These are phyloP conservation scores for Pythium apleroticum DNA, from an alignment of 352 stramenopile genomes.

Conservation along the genomic window DNA sequence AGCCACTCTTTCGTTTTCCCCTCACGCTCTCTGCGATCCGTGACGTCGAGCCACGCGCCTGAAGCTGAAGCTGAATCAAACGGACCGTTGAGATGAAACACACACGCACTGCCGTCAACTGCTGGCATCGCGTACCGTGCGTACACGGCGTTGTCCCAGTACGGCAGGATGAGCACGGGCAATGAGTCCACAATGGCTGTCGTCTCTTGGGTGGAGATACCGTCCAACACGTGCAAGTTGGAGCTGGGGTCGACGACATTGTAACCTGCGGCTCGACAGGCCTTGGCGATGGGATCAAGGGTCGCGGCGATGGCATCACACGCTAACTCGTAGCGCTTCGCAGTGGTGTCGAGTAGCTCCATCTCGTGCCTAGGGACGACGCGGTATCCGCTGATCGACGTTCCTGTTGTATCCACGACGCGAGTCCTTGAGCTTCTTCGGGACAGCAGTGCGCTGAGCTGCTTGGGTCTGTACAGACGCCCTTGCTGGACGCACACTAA, in stretches of 20 bases:
- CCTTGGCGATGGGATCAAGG: not conserved
- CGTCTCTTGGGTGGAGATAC: conserved; percentile 21
- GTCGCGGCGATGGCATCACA: conserved; percentile 14
- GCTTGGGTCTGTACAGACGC: conserved; percentile 34
- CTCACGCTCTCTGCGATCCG: not conserved
- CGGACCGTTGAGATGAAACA: conserved; percentile 35
- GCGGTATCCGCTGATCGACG: conserved; percentile 17
- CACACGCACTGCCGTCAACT: conserved; percentile 37
- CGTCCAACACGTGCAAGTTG: conserved; percentile 11
- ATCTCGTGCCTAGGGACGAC: conserved; percentile 15
- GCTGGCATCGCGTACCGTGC: conserved; percentile 34
- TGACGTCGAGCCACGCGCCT: conserved; percentile 32
- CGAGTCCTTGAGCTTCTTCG: not conserved
- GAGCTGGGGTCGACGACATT: conserved; percentile 2
- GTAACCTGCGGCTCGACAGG: conserved; percentile 17
- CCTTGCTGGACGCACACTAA: conserved; percentile 46
- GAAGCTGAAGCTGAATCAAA: conserved; percentile 25
- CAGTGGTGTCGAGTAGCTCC: not conserved
- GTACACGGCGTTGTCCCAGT: conserved; percentile 23
- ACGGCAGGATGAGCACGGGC: conserved; percentile 46
- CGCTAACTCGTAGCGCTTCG: conserved; percentile 4
- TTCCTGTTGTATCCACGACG: conserved; percentile 2
- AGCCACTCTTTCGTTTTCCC: not conserved
- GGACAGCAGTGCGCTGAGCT: conserved; percentile 36
- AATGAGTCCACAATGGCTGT: conserved; percentile 31